These are phyloP conservation scores for Fusarium nematophilum DNA, from an alignment of 2,329 filamentous ascomycete species.

Conservation along the genomic window DNA sequence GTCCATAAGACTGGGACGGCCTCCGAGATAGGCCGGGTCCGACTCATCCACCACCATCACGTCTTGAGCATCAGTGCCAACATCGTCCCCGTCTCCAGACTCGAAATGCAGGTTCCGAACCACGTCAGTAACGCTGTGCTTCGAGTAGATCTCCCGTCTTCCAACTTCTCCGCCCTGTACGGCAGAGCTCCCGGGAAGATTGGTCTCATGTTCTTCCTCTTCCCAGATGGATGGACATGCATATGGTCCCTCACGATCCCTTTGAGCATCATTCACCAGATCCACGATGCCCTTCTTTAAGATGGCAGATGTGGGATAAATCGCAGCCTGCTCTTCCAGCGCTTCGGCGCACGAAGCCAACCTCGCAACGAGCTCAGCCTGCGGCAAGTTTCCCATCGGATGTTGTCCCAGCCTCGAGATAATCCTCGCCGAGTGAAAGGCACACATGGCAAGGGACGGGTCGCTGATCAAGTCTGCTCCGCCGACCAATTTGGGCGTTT, in stretches of 20 bases:
- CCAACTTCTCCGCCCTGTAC: neutral
- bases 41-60: neutral
- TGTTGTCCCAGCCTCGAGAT: slow-evolving; percentile 25
- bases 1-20: neutral
- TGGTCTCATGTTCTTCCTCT: slow-evolving; percentile 16
- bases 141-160: slow-evolving; percentile 15
- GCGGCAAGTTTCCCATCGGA: slow-evolving; percentile 15
- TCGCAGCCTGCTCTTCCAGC: neutral
- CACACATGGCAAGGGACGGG: slow-evolving; percentile 24
- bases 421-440: slow-evolving; percentile 24
- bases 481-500: neutral
- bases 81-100: neutral
- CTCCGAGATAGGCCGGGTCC: too few species aligned
- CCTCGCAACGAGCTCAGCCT: neutral
- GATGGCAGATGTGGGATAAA: neutral
- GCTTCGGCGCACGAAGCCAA: slow-evolving; percentile 4
- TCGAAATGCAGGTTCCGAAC: slow-evolving; percentile 16
- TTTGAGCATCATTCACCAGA: slow-evolving; percentile 10
- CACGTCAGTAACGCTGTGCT: slow-evolving; percentile 17
- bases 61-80: neutral
- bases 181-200: accelerated
- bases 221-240: slow-evolving; percentile 21
- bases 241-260: neutral
- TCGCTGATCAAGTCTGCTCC: slow-evolving; percentile 20
- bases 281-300: slow-evolving; percentile 20